A percentile compares a stretch with the other conserved stretches of the same genome.
These are phyloP conservation scores for Alternaria dauci DNA, from an alignment of 2,329 filamentous ascomycete species.

Conservation along the genomic window DNA sequence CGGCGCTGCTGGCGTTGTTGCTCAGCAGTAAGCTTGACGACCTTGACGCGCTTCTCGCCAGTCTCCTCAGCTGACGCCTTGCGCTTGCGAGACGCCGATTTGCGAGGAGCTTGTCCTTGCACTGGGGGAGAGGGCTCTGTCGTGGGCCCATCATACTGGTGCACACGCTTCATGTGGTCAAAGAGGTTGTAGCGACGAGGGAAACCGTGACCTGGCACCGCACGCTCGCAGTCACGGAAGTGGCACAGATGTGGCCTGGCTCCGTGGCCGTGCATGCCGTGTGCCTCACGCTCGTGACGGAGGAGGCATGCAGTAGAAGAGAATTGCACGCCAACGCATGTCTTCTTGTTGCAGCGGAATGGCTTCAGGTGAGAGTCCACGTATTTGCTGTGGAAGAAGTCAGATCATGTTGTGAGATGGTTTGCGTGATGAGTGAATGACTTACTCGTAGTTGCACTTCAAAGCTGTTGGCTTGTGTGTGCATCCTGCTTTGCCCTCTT, in stretches of 20 bases:
- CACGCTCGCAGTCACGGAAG: conserved; percentile 86
- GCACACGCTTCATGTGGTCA: conserved; percentile 97
- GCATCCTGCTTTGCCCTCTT: conserved; percentile 76
- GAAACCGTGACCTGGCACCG: conserved; percentile 84
- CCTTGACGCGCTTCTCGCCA: conserved; percentile 47
- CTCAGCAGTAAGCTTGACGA: conserved; percentile 42
- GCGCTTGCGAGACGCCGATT: conserved; percentile 45
- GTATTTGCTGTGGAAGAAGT: conserved; percentile 75
- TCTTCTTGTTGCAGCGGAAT: conserved; percentile 88
- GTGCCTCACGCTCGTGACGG: conserved; percentile 93
- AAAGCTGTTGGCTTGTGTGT: conserved; percentile 93
- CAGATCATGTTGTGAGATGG: conserved; percentile 14
- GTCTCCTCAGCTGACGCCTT: conserved; percentile 44
- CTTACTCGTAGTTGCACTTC: conserved; percentile 99
- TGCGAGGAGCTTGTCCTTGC: conserved; percentile 36
- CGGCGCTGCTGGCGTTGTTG: conserved; percentile 46
- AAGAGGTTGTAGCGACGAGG: conserved; percentile 94
- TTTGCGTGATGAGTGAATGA: not conserved
- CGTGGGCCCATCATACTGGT: conserved; percentile 63
- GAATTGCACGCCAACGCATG: conserved; percentile 86
- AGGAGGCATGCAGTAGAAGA: conserved; percentile 95
- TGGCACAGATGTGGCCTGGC: conserved; percentile 91
- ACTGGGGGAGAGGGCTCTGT: conserved; percentile 45
- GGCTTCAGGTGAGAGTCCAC: conserved; percentile 96
- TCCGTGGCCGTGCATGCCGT: conserved; percentile 93